Evolutionary conservation across 2,329 filamentous ascomycete genomes (phyloP).

Genomic region (Colletotrichum destructivum): DNA sequence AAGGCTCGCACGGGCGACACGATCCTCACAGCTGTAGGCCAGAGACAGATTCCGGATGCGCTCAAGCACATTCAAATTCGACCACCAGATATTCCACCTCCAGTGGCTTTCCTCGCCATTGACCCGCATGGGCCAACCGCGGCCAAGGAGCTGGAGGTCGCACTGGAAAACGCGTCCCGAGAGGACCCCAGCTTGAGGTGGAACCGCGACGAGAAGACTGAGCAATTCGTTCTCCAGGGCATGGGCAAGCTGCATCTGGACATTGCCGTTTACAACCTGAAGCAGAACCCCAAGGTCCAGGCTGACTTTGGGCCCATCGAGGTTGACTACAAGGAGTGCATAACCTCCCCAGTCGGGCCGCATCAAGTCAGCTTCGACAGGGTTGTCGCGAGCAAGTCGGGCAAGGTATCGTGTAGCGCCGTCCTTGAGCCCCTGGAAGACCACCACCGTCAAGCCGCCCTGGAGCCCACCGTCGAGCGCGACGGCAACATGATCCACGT

Average conservation of each 20-base stretch:
- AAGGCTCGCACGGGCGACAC: conserved; percentile 95
- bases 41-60: conserved; percentile 75
- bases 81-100: conserved; percentile 90
- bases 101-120: conserved; percentile 96
- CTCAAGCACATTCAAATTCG: conserved; percentile 85
- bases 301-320: conserved; percentile 91
- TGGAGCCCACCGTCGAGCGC: conserved; percentile 63
- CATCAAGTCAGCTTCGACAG: conserved; percentile 81
- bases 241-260: conserved; percentile 98
- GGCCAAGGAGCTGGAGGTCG: conserved; percentile 83
- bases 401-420: conserved; percentile 83
- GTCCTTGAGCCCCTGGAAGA: conserved; percentile 73
- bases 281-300: conserved; percentile 90
- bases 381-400: conserved; percentile 83
- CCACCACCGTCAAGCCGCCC: conserved; percentile 52
- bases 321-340: conserved; percentile 93
- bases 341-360: conserved; percentile 70
- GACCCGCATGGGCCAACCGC: conserved; percentile 85
- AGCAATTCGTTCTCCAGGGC: conserved; percentile 92
- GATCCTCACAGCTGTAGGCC: conserved; percentile 78
- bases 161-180: conserved; percentile 82
- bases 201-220: conserved; percentile 87
- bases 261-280: conserved; percentile 88
- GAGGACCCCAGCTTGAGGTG: conserved; percentile 95
- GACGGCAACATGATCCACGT: conserved; percentile 81